phyloP scores from a whole-genome alignment of 148 eudicot genomes.

The Arctostaphylos glauca region DNA sequence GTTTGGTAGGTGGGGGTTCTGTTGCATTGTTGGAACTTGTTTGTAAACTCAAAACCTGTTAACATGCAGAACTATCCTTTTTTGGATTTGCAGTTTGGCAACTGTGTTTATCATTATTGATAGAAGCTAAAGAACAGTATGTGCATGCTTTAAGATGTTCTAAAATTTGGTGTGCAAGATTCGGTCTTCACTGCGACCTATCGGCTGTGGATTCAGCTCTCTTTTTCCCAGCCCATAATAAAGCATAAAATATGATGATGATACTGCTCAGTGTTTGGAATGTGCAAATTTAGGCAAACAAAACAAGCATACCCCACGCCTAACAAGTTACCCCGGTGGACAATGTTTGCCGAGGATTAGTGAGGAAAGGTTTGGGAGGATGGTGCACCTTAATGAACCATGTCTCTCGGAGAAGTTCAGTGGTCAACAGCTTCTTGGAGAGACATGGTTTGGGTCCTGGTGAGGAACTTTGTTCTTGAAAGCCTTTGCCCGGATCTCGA shows the following conservation, averaged over 20 bases:
- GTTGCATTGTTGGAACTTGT: background rate
- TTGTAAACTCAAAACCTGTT: conserved; percentile 2
- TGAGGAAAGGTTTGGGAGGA: no score
- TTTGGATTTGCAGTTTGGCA: background rate
- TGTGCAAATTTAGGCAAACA: background rate
- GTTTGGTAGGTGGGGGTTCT: background rate
- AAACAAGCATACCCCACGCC: no score
- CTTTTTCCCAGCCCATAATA: background rate
- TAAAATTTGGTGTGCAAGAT: background rate
- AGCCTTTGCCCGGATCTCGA: no score
- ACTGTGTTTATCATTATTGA: background rate
- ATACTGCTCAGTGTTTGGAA: background rate
- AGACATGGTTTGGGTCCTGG: no score
- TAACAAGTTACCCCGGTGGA: no score
- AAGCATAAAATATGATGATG: background rate
- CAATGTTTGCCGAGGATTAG: no score
- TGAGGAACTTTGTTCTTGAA: no score
- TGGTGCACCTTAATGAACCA: no score
- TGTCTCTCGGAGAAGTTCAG: no score
- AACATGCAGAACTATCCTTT: background rate
- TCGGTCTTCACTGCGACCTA: background rate
- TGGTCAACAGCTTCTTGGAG: no score
- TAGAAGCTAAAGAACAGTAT: background rate
- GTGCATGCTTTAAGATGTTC: background rate
- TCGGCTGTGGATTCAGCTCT: background rate